Evolutionary conservation across 208 protist genomes (phyloP).

Genomic region (Lotmaria passim): DNA sequence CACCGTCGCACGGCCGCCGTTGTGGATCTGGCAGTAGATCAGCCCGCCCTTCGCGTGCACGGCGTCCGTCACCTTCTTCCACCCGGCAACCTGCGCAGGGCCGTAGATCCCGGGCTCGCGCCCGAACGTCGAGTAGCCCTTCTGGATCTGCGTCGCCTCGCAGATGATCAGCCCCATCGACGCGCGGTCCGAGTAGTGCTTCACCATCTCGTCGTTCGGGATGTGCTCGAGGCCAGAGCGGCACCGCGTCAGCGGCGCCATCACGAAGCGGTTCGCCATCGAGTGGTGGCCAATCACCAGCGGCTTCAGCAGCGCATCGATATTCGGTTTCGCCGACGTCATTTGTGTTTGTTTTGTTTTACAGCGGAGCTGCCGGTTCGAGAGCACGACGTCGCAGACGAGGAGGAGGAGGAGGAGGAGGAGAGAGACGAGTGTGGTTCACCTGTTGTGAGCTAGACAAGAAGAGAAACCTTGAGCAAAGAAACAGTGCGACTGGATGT

Average conservation of each 20-base stretch:
- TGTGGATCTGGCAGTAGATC: slow-evolving; percentile 71
- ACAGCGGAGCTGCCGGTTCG: no score
- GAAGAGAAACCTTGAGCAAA: no score
- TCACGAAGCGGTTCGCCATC: slow-evolving; percentile 63
- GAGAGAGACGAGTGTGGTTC: no score
- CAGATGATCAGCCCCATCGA: slow-evolving; percentile 70
- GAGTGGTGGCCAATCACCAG: slow-evolving; percentile 39
- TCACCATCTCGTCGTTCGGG: slow-evolving; percentile 46
- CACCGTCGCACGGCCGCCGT: slow-evolving; percentile 58
- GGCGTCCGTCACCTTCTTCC: slow-evolving; percentile 71
- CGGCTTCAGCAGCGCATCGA: slow-evolving; percentile 28
- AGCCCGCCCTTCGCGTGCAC: slow-evolving; percentile 73
- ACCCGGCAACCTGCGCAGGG: slow-evolving; percentile 60
- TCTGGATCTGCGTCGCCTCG: slow-evolving; percentile 65
- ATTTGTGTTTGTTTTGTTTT: no score
- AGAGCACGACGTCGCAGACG: no score
- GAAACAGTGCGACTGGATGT: no score
- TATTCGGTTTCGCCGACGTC: no score
- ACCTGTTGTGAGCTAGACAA: no score
- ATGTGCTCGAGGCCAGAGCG: slow-evolving; percentile 52
- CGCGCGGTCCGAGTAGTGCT: slow-evolving; percentile 77
- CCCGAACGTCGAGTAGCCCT: slow-evolving; percentile 48
- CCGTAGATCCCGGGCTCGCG: slow-evolving; percentile 68
- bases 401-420: no score
- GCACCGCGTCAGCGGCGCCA: slow-evolving; percentile 74